Base-by-base conservation (phyloP, 306 rosid genomes). In the Amphicarpaea edgeworthii region DNA sequence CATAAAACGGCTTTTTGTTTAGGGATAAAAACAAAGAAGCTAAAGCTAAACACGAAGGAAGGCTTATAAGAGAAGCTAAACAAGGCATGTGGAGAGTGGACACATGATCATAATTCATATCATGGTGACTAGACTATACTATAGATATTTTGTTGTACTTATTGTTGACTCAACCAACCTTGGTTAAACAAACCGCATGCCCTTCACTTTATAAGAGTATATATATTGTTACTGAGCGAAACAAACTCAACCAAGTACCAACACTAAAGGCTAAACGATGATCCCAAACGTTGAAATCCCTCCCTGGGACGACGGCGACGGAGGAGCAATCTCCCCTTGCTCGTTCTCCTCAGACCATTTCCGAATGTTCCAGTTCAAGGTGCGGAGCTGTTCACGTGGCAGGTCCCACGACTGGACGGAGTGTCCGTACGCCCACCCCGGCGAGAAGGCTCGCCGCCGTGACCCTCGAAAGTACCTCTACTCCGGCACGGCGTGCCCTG, bases 351-450 rank as follows among this genome's bases (percentile, higher is more conserved):
- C 90, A 3, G 97, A 91, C 23, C 87, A 93, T 43, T 93, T 93
- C 83, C 87, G 97, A 32, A 93, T 93, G 93, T 93, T 79, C 79
- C 92, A 93, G 62, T 93, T 89, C 78, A 93, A 93, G 84, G 81
- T 93, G 0, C 76, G 86, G 7, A 71, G 58, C 37, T 93, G 98
- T 77, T 76, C 90, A 2, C 97, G 96, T 55, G 88, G 78, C 60
- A 79, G 97, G 80, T 86, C 97, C 1, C 98, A 93, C 37, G 98
- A 93, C 87, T 93, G 97, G 97, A 93, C 92, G 0, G 91, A 93
- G 19, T 93, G 98, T 76, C 97, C 98, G 0, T 93, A 81, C 77
- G 96, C 97, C 0, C 98, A 94, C n/a, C 92, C 95, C 40, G 90
- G 88, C 15, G 98, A 93, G 85, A 93, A 94, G 81, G 98, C 98